Conservation (phyloP, 1,284 basidiomycete species). For the Ceratobasidium sp. region DNA sequence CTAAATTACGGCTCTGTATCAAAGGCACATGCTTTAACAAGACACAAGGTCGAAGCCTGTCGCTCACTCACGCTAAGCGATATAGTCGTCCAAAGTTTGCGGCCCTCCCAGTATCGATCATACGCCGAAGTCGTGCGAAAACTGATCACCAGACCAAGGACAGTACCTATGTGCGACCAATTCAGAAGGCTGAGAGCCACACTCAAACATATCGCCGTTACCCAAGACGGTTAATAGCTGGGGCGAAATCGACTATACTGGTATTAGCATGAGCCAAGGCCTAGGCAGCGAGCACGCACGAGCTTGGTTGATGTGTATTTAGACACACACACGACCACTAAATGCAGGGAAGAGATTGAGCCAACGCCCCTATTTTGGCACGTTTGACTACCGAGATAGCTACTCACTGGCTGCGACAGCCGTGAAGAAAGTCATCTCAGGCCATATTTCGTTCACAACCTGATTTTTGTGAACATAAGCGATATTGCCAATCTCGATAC, state of each 20-base stretch:
- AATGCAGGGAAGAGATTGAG: neutral
- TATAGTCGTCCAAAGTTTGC: conserved; percentile 32
- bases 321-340: conserved; percentile 22
- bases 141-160: conserved; percentile 54
- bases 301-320: conserved; percentile 16
- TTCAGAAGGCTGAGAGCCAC: no score
- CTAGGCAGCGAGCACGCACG: neutral
- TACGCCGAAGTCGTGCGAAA: conserved; percentile 62
- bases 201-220: neutral
- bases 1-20: conserved; percentile 43
- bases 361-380: neutral
- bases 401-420: conserved; percentile 15
- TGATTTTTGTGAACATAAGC: neutral
- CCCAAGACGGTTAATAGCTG: conserved; percentile 30
- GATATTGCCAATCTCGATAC: no score
- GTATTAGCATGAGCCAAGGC: neutral
- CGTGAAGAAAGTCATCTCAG: conserved; percentile 21
- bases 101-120: conserved; percentile 61
- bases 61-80: conserved; percentile 13
- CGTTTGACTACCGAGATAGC: neutral
- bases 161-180: conserved; percentile 40
- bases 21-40: neutral
- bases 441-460: conserved; percentile 31
- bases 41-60: neutral
- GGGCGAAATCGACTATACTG: neutral